Percentiles rank a stretch among this genome's conserved stretches.
Evolutionary conservation across 2,329 filamentous ascomycete species (phyloP).

Genomic region (Alternaria ventricosa): DNA sequence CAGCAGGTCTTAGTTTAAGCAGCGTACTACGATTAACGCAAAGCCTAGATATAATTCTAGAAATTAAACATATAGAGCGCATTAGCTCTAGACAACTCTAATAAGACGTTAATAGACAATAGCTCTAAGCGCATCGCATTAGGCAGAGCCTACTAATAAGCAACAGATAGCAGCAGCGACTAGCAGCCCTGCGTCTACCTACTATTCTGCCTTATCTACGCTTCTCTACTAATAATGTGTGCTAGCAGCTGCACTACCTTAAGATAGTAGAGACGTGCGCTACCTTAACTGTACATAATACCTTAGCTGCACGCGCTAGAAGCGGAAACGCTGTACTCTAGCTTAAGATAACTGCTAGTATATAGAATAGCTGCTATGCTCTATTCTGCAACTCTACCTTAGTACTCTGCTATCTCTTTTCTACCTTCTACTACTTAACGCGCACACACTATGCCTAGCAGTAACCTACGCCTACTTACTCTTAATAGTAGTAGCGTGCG

Average conservation of each 20-base stretch:
- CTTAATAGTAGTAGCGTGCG: constrained; percentile 16
- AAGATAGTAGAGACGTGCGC: no score
- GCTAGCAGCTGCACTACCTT: constrained; percentile 1
- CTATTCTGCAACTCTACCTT: not conserved
- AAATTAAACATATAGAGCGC: not conserved
- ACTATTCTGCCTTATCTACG: not conserved
- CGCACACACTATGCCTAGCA: not conserved
- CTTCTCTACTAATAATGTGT: not conserved
- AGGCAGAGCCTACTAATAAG: no score
- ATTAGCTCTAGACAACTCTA: not conserved
- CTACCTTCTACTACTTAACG: not conserved
- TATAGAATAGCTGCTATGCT: not conserved
- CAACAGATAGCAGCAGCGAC: no score
- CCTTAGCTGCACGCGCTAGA: not conserved
- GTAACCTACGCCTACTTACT: constrained; percentile 5
- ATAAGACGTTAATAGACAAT: not conserved
- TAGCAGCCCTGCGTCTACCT: no score
- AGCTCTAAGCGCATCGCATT: no score
- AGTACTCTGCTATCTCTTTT: no score
- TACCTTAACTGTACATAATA: no score
- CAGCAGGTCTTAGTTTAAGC: not conserved
- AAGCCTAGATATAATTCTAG: not conserved
- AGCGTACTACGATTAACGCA: not conserved
- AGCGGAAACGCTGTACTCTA: not conserved
- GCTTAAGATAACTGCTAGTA: not conserved